Base-by-base conservation (phyloP, 805 yeast species). In the Hanseniaspora singularis region DNA sequence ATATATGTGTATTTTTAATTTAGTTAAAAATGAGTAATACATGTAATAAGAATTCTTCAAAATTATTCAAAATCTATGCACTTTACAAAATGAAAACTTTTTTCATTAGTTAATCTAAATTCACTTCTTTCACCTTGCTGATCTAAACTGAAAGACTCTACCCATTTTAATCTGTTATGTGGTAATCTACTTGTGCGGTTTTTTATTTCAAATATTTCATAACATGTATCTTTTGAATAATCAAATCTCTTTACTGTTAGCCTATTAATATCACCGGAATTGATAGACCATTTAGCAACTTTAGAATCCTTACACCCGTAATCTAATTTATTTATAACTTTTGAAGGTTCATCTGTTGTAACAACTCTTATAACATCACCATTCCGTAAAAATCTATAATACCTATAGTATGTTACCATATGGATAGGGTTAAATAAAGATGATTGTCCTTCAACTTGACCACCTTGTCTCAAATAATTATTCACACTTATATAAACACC, bases 401-500 rank as follows among this genome's bases (percentile, higher is more conserved):
- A 92, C 52, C 98, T 67, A 59, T 85, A 89, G 58, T 89, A 89
- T 0, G 96, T 84, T 33, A 89, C 82, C 59, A 86, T 76, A 54
- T 84, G 76, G 18, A 83, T 74, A 1, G 96, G 96, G 51, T 76
- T 76, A 37, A 71, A 62, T 81, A 92, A 77, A 5, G 82, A 71
- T 26, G 69, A 67, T 1, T 83, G 74, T 38, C 78, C 73, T 52
- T 76, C 83, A 8, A 76, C 72, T 43, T 78, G 71, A 2, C 83
- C 80, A 31, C 96, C 96, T 56, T 83, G 86, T 46, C 94, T 72
- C 53, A 81, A 74, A 62, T 87, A 88, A 51, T 82, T 82, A 43
- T 88, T 83, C 16, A 79, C 82, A 55, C 94, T 79, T 19, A 89
- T 82, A 55, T 89, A 89, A 16, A 86, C 71, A 1, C 98, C 98